These are phyloP conservation scores for Lizonia empirigonia DNA, from an alignment of 2,329 filamentous ascomycete species.

Conservation along the genomic window DNA sequence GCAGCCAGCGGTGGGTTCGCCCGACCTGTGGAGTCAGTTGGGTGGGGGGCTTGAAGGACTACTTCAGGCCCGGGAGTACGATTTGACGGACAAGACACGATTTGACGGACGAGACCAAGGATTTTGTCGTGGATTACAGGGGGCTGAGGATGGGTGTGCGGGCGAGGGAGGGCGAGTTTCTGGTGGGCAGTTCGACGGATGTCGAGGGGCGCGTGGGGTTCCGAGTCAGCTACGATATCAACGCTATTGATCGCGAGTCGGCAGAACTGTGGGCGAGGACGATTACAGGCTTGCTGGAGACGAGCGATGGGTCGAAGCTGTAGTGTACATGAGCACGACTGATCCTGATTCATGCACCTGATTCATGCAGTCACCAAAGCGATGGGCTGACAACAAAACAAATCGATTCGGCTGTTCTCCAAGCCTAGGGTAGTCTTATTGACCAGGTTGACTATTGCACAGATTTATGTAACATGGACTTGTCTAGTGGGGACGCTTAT, in stretches of 20 bases:
- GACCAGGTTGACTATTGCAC: constrained; percentile 49
- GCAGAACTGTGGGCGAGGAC: constrained; percentile 41
- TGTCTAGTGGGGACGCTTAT: constrained; percentile 40
- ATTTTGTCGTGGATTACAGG: constrained; percentile 51
- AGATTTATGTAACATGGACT: constrained; percentile 49
- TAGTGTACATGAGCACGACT: not conserved
- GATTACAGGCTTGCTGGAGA: constrained; percentile 41
- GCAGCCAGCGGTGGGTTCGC: constrained; percentile 36
- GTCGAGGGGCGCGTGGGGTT: constrained; percentile 45
- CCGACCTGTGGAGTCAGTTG: constrained; percentile 55
- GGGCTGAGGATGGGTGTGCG: constrained; percentile 48
- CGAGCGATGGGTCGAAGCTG: constrained; percentile 8
- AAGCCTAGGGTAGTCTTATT: constrained; percentile 42
- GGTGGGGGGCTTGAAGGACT: constrained; percentile 46
- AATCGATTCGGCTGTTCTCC: constrained; percentile 34
- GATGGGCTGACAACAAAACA: constrained; percentile 16
- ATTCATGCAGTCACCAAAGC: not conserved
- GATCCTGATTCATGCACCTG: too few relatives aligned
- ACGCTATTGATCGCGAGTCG: constrained; percentile 40
- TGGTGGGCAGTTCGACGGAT: constrained; percentile 51
- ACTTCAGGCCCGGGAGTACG: constrained; percentile 40
- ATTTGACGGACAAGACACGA: constrained; percentile 32
- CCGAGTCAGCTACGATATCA: constrained; percentile 51
- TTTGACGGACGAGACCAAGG: constrained; percentile 25
- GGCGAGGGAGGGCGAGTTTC: constrained; percentile 54